These are phyloP conservation scores for Colletotrichum sp. DNA, from an alignment of 2,329 filamentous ascomycete species.

Conservation along the genomic window DNA sequence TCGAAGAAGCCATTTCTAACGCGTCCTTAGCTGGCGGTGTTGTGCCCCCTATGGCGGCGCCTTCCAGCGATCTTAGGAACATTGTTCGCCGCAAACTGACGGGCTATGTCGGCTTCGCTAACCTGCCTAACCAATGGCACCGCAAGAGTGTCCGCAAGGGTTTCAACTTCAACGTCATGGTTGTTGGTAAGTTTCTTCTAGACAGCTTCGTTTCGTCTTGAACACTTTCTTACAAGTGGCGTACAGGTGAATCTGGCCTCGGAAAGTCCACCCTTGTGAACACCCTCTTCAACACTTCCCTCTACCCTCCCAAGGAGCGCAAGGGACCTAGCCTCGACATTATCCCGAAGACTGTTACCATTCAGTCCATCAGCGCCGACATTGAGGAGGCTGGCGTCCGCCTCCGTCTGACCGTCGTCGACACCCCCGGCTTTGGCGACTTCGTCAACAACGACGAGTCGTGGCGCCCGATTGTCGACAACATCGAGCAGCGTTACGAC, in stretches of 20 bases:
- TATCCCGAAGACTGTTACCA: constrained; percentile 96
- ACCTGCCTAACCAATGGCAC: constrained; percentile 99
- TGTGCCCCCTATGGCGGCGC: constrained; percentile 39
- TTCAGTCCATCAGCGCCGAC: constrained; percentile 93
- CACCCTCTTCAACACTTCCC: constrained; percentile 98
- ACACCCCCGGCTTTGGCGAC: constrained; percentile 97
- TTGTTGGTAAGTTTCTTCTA: constrained; percentile 79
- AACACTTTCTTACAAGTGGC: constrained; percentile 14
- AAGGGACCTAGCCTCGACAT: constrained; percentile 97
- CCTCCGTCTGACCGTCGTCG: constrained; percentile 93
- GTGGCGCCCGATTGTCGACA: constrained; percentile 98
- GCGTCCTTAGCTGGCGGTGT: constrained; percentile 29
- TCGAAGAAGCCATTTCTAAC: constrained; percentile 43
- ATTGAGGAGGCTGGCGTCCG: constrained; percentile 99
- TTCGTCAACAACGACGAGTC: constrained; percentile 99
- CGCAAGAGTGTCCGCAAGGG: constrained; percentile 99
- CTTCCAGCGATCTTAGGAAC: constrained; percentile 80
- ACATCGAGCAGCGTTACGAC: constrained; percentile 99
- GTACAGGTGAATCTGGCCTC: constrained; percentile 92
- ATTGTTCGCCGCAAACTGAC: constrained; percentile 98
- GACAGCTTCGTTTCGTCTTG: background rate
- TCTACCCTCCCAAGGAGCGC: constrained; percentile 98
- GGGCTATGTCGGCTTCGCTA: constrained; percentile 98
- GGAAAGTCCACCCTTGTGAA: constrained; percentile 99
- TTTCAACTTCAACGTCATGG: constrained; percentile 99